Evolutionary conservation across 305 asterid species (phyloP), one percentile per base, ranked within the genome.

Genomic region (Fraxinus albicans): DNA sequence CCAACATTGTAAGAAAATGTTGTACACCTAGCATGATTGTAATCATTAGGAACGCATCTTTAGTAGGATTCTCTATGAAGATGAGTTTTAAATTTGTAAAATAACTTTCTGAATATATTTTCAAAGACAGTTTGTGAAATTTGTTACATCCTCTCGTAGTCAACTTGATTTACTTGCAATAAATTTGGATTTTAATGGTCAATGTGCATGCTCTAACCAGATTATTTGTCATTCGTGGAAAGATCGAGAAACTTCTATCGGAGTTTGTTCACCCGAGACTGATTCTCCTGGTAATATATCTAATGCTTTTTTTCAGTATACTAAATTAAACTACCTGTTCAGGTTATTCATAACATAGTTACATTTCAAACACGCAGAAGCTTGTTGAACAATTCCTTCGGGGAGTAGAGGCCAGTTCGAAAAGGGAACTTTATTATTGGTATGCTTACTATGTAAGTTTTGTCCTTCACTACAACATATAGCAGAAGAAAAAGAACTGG

Each of bases 391-490:
- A 91, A 78, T 87, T 93, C 63, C 91, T 94, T 75, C 89, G 84
- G 65, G 84, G 90, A 77, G 87, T 89, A 77, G 93, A 90, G 55
- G 85, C 85, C 50, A 83, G 89, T 82, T 81, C 87, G 79, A 92
- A 86, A 84, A 92, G 94, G 88, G 94, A 94, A 83, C 85, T 94
- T 35, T 92, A 94, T 86, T 94, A 92, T 85, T 94, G 98, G 98
- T 89, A 94, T 81, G 95, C 95, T 27, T 94, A 94, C 84, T 94
- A 94, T 85, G 97, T 94, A 92, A 93, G 98, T 87, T 77, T 19
- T 36, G 0, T 72, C 70, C n/a, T 86, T 25, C 82, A 21, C 67
- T 80, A 73, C 6, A 29, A 31, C 21, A 70, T 70, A 2, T 12
- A 6, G 40, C 35, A 13, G 23, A 70, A 17, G 76, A 13, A 36